Base-by-base conservation (phyloP, 148 eudicot species). In the Silene conica region DNA sequence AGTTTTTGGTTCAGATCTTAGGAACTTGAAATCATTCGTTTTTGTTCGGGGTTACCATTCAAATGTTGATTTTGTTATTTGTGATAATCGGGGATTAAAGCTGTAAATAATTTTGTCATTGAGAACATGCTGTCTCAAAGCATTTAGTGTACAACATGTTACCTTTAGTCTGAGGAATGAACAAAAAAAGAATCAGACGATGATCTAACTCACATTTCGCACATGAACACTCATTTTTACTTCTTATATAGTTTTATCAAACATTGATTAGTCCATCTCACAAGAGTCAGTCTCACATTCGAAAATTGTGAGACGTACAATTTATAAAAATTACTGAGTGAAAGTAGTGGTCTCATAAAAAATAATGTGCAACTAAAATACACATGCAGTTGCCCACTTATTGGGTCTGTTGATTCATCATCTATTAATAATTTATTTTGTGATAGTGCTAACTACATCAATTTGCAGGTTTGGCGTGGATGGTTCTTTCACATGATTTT, bases 381-480 rank as follows among this genome's bases (percentile, higher is more conserved):
- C 34, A 31, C 34, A 31, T 31, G 34, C 13, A 65, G 52, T 50
- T 19, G 62, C 52, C 50, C 3, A 8, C n/a, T 34, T 18, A 22
- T 9, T 43, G 4, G 6, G 10, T 46, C 6, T 6, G 18, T 57
- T 23, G 6, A 34, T 31, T 31, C 48, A n/a, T n/a, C 11, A 5
- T 31, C 11, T 65, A 10, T 3, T 31, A 25, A 34, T 20, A 16
- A 41, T 61, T 23, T 10, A n/a, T n/a, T n/a, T n/a, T n/a, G n/a
- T n/a, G n/a, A n/a, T n/a, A n/a, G n/a, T n/a, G n/a, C n/a, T n/a
- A n/a, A n/a, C n/a, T 38, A 22, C 8, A 5, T 1, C 54, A 15
- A 31, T 25, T 83, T 86, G 63, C 92, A 95, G 99, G 99, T 64
- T 95, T 97, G 5, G 99, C 99, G 20, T 95, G 99, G 99, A 90